These are phyloP conservation scores for Linum usitatissimum DNA, from an alignment of 345 rosid genomes.

Conservation along the genomic window DNA sequence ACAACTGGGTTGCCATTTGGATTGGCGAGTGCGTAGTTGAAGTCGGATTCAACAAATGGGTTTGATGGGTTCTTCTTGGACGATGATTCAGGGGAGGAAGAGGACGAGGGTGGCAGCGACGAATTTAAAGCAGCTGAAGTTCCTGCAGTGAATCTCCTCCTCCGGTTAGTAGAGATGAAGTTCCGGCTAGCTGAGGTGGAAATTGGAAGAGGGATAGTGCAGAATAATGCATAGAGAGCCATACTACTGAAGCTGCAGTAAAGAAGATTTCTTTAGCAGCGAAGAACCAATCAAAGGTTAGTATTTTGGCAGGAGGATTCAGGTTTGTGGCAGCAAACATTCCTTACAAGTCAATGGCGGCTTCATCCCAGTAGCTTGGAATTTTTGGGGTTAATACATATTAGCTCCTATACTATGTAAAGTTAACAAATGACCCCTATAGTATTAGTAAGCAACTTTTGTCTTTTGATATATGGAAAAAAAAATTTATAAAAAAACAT, in stretches of 20 bases:
- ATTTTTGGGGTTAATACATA: no score
- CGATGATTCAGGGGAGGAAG: slow-evolving; percentile 9
- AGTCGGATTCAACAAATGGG: slow-evolving; percentile 26
- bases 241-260: slow-evolving; percentile 17
- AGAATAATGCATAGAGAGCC: slow-evolving; percentile 42
- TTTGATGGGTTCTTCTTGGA: slow-evolving; percentile 19
- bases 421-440: no score
- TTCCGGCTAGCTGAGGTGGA: slow-evolving; percentile 14
- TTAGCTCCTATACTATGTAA: no score
- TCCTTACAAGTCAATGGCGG: no score
- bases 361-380: no score
- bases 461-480: no score
- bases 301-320: no score
- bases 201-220: slow-evolving; percentile 29
- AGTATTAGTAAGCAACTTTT: no score
- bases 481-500: no score
- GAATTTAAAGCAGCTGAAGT: slow-evolving; percentile 37
- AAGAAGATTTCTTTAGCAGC: no score
- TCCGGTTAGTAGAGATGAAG: slow-evolving; percentile 18
- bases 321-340: no score
- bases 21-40: slow-evolving; percentile 25
- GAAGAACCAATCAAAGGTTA: no score
- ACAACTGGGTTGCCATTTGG: slow-evolving; percentile 23
- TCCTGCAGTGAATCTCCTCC: slow-evolving; percentile 1
- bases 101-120: slow-evolving; percentile 11